Evolutionary conservation across 257 asterid genomes (phyloP), one percentile per base, ranked within the genome.

Genomic region (Mitragyna speciosa): DNA sequence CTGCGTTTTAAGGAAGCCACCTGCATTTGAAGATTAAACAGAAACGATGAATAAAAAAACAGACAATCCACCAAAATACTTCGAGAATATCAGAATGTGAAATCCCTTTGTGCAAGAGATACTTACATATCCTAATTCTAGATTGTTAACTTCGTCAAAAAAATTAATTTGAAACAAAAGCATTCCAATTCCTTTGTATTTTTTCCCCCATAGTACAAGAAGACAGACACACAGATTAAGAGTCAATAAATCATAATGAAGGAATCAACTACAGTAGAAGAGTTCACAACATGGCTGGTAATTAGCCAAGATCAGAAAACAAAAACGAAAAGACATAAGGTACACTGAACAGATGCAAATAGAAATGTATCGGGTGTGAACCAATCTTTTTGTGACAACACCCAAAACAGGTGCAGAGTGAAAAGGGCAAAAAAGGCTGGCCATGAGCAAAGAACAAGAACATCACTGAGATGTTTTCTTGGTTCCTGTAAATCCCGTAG

Each of bases 1-100:
- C 24, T 91, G 99, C 20, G 99, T 96, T 88, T 91, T 84, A 28
- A 92, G 88, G 85, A 76, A 88, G 81, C 89, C 84, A 80, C 93
- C 98, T 92, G 90, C 78, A 65, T 47, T 68, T 72, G 54, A n/a
- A 45, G 31, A 66, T 82, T 41, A 49, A 79, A 80, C 17, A 67
- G 19, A 69, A 70, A 67, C 30, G 10, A 76, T 65, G 47, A 16
- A 12, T 45, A 76, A 63, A 33, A 58, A 31, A 78, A 24, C 30
- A 74, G 82, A 33, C 64, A 54, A 78, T 33, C 41, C 51, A 1
- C 6, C 12, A 12, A 36, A 26, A 24, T 19, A 9, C 47, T 48
- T 17, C 36, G 61, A 43, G 2, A 28, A 1, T 26, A 45, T 67
- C 28, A 28, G 22, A 45, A 14, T 43, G 75, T 6, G 8, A 72